phyloP scores from a whole-genome alignment of 805 yeast genomes.

The Isabelozyma pseudorhagii region DNA sequence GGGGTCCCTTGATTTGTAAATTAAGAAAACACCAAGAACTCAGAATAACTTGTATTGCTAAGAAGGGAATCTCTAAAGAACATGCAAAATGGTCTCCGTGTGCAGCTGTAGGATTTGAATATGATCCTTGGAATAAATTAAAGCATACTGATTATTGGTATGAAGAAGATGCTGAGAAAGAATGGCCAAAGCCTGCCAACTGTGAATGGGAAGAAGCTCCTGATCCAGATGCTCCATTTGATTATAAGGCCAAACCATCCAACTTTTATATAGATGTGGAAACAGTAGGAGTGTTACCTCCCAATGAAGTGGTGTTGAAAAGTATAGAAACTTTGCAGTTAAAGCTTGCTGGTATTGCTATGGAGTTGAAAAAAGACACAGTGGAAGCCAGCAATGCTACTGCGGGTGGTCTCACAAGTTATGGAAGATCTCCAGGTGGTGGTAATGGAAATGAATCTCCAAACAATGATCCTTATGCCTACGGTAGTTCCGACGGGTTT shows the following conservation, averaged over 20 bases:
- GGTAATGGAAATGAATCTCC: conserved; percentile 18
- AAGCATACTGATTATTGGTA: conserved; percentile 97
- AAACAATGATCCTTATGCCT: conserved; percentile 23
- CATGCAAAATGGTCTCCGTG: conserved; percentile 99
- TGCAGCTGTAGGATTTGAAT: conserved; percentile 92
- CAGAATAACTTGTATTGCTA: conserved; percentile 87
- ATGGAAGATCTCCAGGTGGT: conserved; percentile 39
- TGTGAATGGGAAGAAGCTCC: conserved; percentile 97
- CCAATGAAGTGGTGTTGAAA: conserved; percentile 83
- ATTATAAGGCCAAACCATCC: conserved; percentile 76
- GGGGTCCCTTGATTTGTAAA: conserved; percentile 90
- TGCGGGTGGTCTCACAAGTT: conserved; percentile 47
- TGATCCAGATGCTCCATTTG: conserved; percentile 79
- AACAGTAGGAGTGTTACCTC: conserved; percentile 84
- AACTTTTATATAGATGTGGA: conserved; percentile 87
- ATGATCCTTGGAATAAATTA: conserved; percentile 98
- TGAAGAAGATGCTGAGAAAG: conserved; percentile 81
- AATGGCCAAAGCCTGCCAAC: conserved; percentile 91
- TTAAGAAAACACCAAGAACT: conserved; percentile 90
- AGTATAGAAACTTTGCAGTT: conserved; percentile 83
- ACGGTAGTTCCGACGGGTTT: conserved; percentile 35
- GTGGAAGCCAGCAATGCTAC: conserved; percentile 35
- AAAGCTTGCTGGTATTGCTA: conserved; percentile 83
- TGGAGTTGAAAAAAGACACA: conserved; percentile 54
- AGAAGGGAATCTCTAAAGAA: conserved; percentile 95